Evolutionary conservation across 2,329 filamentous ascomycete species (phyloP), one percentile per base, ranked within the genome.

Genomic region (Juglanconis oblonga): DNA sequence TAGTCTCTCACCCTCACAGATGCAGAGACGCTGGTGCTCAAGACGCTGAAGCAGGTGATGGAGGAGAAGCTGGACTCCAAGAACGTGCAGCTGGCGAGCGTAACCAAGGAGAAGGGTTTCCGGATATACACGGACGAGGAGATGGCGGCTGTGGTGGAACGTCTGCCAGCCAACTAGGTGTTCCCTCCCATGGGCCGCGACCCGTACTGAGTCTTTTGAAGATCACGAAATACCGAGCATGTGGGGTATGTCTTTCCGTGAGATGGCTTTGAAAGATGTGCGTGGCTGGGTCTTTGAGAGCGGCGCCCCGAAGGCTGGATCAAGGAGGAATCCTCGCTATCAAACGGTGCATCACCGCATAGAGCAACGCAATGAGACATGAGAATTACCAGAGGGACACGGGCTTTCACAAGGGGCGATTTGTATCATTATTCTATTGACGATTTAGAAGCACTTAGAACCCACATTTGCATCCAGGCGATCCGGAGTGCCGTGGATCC

Each of bases 21-120:
- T 73, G 95, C 95, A 61, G 95, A 99, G 80, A 95, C 93, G 3
- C 80, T 99, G 66, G 93, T 97, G 55, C 82, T 99, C 71, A 98
- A 98, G 86, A 99, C 95, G 42, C 77, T 99, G 75, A 99, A 98
- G 85, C 95, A 99, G 80, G 95, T 99, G 68, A 99, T 99, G 95
- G 95, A 99, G 80, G 95, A 99, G 87, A 99, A 99, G 82, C 84
- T 99, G 63, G 95, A 99, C 74, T 86, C 92, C 65, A 99, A 99
- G 86, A 99, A 99, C 73, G 95, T 99, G 66, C 95, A 99, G 81
- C 78, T 99, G 68, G 95, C 95, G 57, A 98, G 94, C 73, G 95
- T 99, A 60, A 99, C 95, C 64, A 96, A 93, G 83, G 94, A 97
- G 67, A 94, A 91, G 79, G 95, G 95, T 59, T 99, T 99, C 84